Evolutionary conservation across 495 filamentous ascomycete species (phyloP), one percentile per base, ranked within the genome.

Genomic region (Penicillium antarcticum): DNA sequence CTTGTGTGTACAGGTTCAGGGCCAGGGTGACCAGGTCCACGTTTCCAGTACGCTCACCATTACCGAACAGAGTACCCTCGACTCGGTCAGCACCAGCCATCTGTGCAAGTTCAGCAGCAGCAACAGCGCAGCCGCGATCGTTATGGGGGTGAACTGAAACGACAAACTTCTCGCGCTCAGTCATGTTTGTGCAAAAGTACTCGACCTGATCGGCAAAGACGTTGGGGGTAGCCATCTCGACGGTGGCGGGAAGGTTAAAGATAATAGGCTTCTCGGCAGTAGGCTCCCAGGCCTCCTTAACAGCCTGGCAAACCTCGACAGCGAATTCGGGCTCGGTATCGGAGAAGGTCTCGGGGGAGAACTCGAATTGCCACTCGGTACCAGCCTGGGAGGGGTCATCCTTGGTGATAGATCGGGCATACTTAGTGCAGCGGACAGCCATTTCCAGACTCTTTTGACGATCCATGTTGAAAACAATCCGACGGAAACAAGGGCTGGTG

Each of bases 41-140:
- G 64, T 97, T 97, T 38, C 94, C 92, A 4, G 94, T 97, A 45
- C 94, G 76, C 75, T 98, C 94, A 35, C 92, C 94, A 62, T 98
- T 96, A 26, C 92, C 92, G 60, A 98, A 96, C 19, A 96, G 79
- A 63, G 90, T 95, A 37, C 94, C 94, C 65, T 97, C 94, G 5
- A 98, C 92, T 63, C 94, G 74, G 67, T 97, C 87, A 6, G 91
- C 94, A 55, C 94, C 94, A n/a, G 89, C 94, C 91, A 97, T 96
- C 70, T 96, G 91, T 10, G 88, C 94, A 51, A 97, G 71, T 64
- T 97, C 92, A 9, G 92, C 87, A 4, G 92, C 94, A 33, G 94
- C 88, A 17, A 87, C 80, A 14, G 88, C 88, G 63, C 91, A 97
- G 8, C 92, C 92, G 33, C 94, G 80, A 70, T 97, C 94, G 60